A percentile compares a stretch with the other conserved stretches of the same genome.
Conservation (phyloP, 768 basidiomycete genomes). For the Phaeolepiota aurea region DNA sequence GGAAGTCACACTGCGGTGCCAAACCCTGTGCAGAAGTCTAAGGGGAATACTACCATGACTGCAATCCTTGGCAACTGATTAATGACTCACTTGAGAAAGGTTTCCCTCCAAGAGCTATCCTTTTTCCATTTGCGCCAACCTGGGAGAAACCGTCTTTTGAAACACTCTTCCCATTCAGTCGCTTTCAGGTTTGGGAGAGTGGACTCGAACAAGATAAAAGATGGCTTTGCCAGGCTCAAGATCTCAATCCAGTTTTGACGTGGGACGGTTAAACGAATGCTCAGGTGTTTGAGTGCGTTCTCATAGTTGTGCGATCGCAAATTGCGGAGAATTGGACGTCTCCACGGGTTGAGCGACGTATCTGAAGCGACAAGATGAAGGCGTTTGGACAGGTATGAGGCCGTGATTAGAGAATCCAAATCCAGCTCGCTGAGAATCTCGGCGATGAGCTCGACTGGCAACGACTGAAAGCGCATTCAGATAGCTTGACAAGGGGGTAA, state of each 20-base stretch:
- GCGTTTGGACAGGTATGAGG: slow-evolving; percentile 54
- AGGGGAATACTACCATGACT: slow-evolving; percentile 6
- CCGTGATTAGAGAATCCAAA: slow-evolving; percentile 45
- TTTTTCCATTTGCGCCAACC: slow-evolving; percentile 70
- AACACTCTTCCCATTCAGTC: slow-evolving; percentile 70
- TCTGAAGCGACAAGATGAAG: slow-evolving; percentile 55
- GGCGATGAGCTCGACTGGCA: slow-evolving; percentile 75
- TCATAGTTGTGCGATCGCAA: slow-evolving; percentile 42
- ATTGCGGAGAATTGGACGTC: slow-evolving; percentile 55
- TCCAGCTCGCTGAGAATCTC: slow-evolving; percentile 66
- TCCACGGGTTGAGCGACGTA: slow-evolving; percentile 66
- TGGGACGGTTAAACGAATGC: slow-evolving; percentile 57
- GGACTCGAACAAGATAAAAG: slow-evolving; percentile 59
- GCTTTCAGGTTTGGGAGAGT: slow-evolving; percentile 62
- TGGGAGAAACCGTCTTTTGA: slow-evolving; percentile 63
- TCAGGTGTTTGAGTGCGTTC: slow-evolving; percentile 44
- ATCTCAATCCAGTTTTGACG: slow-evolving; percentile 78
- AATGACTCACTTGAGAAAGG: slow-evolving; percentile 56
- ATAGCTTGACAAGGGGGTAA: not conserved
- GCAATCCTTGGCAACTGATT: not conserved
- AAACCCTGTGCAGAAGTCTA: slow-evolving; percentile 56
- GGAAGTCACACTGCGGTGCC: slow-evolving; percentile 59
- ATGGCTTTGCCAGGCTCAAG: slow-evolving; percentile 48
- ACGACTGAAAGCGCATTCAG: slow-evolving; percentile 32
- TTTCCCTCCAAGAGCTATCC: slow-evolving; percentile 53